phyloP scores from a whole-genome alignment of 345 rosid genomes.

The Physaria fendleri region DNA sequence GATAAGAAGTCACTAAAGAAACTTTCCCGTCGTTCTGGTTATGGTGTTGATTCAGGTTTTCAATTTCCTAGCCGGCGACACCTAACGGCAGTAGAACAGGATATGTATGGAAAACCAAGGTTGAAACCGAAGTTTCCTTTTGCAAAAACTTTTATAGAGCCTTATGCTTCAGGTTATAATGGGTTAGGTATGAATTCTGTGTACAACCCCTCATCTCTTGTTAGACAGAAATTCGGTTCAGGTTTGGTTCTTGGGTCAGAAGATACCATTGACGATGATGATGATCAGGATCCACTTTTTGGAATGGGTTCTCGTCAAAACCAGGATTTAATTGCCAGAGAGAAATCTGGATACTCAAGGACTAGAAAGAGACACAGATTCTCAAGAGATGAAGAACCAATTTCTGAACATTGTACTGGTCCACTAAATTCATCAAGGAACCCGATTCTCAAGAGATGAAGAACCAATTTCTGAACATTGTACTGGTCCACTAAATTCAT shows the following conservation, averaged over 20 bases:
- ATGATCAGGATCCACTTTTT: conserved; percentile 58
- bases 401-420: conserved; percentile 38
- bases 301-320: conserved; percentile 50
- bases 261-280: conserved; percentile 43
- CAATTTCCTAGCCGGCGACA: conserved; percentile 45
- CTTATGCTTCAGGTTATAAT: conserved; percentile 38
- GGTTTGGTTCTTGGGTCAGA: conserved; percentile 40
- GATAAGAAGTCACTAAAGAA: conserved; percentile 33
- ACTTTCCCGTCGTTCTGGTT: conserved; percentile 37
- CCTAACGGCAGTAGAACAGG: conserved; percentile 30
- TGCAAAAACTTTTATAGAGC: conserved; percentile 33
- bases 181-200: conserved; percentile 47
- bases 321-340: conserved; percentile 30
- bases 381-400: conserved; percentile 40
- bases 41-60: conserved; percentile 35
- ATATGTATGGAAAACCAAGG: conserved; percentile 54
- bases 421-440: no score
- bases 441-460: conserved; percentile 36
- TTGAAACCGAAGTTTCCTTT: conserved; percentile 47
- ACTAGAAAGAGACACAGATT: conserved; percentile 47
- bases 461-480: conserved; percentile 40
- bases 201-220: conserved; percentile 34
- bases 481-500: conserved; percentile 50
- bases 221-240: conserved; percentile 44
- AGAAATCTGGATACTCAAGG: conserved; percentile 43